Conservation (phyloP, 2,329 filamentous ascomycete species). For the Fusarium xylarioides region DNA sequence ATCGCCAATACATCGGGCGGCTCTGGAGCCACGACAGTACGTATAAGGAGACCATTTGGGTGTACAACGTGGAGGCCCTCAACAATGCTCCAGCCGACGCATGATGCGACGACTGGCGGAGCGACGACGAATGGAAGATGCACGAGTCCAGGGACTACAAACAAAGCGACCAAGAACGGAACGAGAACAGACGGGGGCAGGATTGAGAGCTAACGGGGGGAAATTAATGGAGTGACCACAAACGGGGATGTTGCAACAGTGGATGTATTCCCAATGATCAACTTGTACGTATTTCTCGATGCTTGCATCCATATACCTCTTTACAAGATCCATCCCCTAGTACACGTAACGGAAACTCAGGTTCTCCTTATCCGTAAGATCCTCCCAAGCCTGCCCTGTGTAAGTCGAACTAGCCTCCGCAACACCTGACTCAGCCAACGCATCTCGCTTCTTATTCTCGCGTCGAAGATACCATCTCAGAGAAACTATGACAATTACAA, state of each 20-base stretch:
- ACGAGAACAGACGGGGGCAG: background rate
- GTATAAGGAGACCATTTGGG: background rate
- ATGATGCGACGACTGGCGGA: too few relatives aligned
- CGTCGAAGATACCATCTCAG: conserved; percentile 66
- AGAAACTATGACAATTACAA: conserved; percentile 65
- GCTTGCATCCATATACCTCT: fast-evolving
- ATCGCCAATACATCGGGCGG: background rate
- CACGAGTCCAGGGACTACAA: background rate
- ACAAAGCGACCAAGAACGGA: background rate
- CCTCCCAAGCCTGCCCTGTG: conserved; percentile 64
- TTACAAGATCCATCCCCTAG: background rate
- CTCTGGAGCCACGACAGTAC: background rate
- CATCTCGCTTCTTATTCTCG: conserved; percentile 68
- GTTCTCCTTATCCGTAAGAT: conserved; percentile 71
- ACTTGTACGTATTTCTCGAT: background rate
- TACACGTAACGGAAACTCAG: conserved; percentile 65
- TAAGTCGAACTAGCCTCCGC: conserved; percentile 49
- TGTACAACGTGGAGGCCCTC: background rate
- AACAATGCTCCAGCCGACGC: too few relatives aligned
- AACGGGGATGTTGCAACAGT: background rate
- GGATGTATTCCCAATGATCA: background rate
- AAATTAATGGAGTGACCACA: background rate
- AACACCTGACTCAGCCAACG: conserved; percentile 53
- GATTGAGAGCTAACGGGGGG: background rate
- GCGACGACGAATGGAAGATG: too few relatives aligned